Percentiles rank a stretch among this genome's conserved stretches.
Conservation (phyloP, 495 filamentous ascomycete species). For the Extremus antarcticus region DNA sequence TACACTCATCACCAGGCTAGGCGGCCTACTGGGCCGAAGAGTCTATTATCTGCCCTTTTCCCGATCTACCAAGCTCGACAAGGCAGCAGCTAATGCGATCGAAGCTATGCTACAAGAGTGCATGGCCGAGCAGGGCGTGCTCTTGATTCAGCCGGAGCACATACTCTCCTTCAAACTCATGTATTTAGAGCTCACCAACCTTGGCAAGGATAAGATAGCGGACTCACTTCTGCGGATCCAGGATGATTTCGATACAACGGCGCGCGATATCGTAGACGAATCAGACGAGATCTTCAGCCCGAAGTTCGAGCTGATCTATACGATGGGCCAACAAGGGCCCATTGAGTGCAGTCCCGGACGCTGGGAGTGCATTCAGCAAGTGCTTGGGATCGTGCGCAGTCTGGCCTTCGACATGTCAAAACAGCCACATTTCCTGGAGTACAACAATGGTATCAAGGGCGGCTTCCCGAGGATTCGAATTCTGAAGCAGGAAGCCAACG, state of each 20-base stretch:
- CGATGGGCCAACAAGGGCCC: constrained; percentile 45
- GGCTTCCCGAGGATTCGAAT: constrained; percentile 39
- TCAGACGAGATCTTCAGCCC: constrained; percentile 26
- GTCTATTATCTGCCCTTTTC: constrained; percentile 56
- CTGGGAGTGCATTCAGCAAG: constrained; percentile 48
- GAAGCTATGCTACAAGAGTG: constrained; percentile 37
- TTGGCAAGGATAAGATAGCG: constrained; percentile 19
- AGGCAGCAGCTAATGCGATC: constrained; percentile 24
- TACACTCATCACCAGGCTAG: constrained; percentile 48
- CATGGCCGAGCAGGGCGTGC: constrained; percentile 37
- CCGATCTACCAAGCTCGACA: constrained; percentile 34
- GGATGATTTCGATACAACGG: constrained; percentile 17
- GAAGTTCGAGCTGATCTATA: constrained; percentile 44
- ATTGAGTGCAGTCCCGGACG: constrained; percentile 48
- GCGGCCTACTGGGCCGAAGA: constrained; percentile 46
- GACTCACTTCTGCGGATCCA: constrained; percentile 16
- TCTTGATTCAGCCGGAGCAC: constrained; percentile 59
- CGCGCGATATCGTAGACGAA: constrained; percentile 29
- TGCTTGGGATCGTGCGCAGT: constrained; percentile 38
- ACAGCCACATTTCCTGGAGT: constrained; percentile 28
- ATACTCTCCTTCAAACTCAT: constrained; percentile 58
- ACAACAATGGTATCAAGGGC: constrained; percentile 22
- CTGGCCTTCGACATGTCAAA: constrained; percentile 21
- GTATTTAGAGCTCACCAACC: constrained; percentile 41
- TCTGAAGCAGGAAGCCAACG: constrained; percentile 29